These are phyloP conservation scores for Aristolochia californica DNA, from an alignment of 164 flowering plant species.

Conservation along the genomic window DNA sequence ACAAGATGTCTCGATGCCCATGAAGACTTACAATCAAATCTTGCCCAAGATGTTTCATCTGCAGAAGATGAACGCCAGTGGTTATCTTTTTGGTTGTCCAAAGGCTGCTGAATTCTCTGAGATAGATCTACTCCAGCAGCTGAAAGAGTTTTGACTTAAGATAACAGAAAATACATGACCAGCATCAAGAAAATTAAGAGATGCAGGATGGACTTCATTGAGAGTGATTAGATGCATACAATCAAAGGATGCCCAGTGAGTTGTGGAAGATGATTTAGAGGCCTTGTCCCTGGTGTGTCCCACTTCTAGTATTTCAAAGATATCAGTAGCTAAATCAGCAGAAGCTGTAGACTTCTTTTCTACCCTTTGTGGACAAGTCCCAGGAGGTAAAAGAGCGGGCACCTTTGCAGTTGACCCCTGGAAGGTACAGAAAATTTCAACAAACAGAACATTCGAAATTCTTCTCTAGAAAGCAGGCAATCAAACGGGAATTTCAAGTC, in stretches of 20 bases:
- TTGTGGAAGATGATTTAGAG: constrained; percentile 8
- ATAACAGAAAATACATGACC: neutral
- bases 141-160: neutral
- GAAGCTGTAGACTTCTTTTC: constrained; percentile 12
- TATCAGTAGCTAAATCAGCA: constrained; percentile 28
- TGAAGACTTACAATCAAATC: constrained; percentile 13
- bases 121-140: neutral
- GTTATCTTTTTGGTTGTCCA: constrained; percentile 11
- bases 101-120: neutral
- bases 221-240: constrained; percentile 7
- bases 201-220: neutral
- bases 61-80: constrained; percentile 8
- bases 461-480: neutral
- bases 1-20: neutral
- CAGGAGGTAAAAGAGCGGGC: constrained; percentile 6
- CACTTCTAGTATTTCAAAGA: constrained; percentile 23
- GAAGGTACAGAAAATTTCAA: neutral
- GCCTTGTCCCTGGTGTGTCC: constrained; percentile 19
- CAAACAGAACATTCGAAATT: neutral
- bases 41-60: constrained; percentile 12
- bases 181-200: neutral
- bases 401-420: neutral
- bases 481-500: neutral
- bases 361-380: neutral
- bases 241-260: constrained; percentile 16